phyloP scores from a whole-genome alignment of 805 yeast genomes.

The Zygoascus tannicola region DNA sequence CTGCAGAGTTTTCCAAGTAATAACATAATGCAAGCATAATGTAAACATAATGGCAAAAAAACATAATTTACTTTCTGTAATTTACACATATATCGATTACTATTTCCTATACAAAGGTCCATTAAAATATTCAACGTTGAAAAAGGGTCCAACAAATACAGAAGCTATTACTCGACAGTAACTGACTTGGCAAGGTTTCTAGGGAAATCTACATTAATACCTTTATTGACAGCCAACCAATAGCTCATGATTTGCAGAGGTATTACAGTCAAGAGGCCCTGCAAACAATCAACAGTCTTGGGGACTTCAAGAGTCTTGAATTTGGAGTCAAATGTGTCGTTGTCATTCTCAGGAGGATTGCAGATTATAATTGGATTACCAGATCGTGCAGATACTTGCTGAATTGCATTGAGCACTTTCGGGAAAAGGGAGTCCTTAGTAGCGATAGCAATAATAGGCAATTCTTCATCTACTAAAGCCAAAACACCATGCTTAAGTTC shows the following conservation, averaged over 20 bases:
- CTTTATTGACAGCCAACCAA: conserved; percentile 92
- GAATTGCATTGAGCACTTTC: conserved; percentile 88
- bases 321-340: conserved; percentile 34
- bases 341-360: conserved; percentile 52
- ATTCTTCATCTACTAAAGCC: conserved; percentile 87
- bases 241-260: conserved; percentile 94
- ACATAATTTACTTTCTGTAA: background rate
- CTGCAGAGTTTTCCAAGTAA: conserved; percentile 11
- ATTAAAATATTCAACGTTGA: background rate
- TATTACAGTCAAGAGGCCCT: conserved; percentile 87
- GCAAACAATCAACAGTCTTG: conserved; percentile 91
- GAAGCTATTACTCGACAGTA: conserved; percentile 65
- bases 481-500: conserved; percentile 97
- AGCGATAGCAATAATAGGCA: conserved; percentile 93
- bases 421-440: conserved; percentile 95
- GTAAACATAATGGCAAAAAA: background rate
- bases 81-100: conserved; percentile 1
- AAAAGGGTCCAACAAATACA: background rate
- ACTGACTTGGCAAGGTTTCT: conserved; percentile 97
- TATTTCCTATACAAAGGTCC: background rate
- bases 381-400: conserved; percentile 94
- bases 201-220: conserved; percentile 97
- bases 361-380: conserved; percentile 94
- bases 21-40: background rate
- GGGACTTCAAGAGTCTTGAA: conserved; percentile 74